Conservation (phyloP, 139 green algal species). For the Eudorina sp. region DNA sequence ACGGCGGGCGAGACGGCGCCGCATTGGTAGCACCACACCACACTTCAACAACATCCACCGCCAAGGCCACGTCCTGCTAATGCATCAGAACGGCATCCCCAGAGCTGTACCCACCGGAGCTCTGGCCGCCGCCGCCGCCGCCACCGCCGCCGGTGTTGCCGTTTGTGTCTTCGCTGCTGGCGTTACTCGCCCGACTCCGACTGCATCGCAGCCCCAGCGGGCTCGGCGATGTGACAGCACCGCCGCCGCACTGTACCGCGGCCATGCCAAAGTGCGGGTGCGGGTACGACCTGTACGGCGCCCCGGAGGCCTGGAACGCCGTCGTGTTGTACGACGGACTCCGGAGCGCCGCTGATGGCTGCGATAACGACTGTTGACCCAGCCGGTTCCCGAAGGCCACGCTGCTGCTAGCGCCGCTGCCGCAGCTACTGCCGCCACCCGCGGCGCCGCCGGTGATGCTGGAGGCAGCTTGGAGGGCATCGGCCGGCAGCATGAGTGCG, state of each 20-base stretch:
- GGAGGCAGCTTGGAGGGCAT: neutral
- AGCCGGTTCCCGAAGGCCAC: conserved; percentile 11
- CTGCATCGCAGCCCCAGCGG: conserved; percentile 37
- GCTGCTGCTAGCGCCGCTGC: neutral
- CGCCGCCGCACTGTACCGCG: neutral
- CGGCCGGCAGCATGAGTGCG: neutral
- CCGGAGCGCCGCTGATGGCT: neutral
- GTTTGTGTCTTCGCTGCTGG: conserved; percentile 7
- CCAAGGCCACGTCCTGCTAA: too few relatives aligned
- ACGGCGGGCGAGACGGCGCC: too few relatives aligned
- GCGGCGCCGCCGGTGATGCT: neutral
- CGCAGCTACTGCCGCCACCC: too few relatives aligned
- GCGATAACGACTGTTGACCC: neutral
- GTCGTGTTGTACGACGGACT: neutral
- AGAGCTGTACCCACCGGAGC: too few relatives aligned
- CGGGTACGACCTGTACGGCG: neutral
- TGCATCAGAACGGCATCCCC: too few relatives aligned
- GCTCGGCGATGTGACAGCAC: neutral
- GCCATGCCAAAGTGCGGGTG: neutral
- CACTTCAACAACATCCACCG: too few relatives aligned
- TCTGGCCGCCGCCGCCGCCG: neutral
- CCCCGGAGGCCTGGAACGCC: neutral
- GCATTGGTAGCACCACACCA: too few relatives aligned
- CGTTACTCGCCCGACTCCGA: neutral
- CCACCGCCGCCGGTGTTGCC: neutral